Evolutionary conservation across 805 yeast species (phyloP).

Genomic region (Yamadazyma phyllophila): DNA sequence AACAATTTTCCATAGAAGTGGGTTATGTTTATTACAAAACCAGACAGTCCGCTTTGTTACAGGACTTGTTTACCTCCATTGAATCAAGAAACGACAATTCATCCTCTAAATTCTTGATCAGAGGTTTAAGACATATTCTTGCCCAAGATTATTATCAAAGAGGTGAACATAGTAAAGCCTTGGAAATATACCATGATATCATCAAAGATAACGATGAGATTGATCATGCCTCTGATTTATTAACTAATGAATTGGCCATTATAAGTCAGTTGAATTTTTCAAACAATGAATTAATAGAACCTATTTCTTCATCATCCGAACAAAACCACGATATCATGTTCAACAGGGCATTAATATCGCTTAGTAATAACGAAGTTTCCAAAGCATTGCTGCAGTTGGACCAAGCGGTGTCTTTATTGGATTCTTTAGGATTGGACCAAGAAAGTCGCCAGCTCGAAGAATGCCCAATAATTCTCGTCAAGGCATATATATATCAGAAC

Average conservation of each 20-base stretch:
- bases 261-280: slow-evolving; percentile 45
- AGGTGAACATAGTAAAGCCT: slow-evolving; percentile 44
- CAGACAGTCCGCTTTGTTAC: slow-evolving; percentile 38
- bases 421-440: slow-evolving; percentile 34
- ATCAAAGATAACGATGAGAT: slow-evolving; percentile 26
- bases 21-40: slow-evolving; percentile 61
- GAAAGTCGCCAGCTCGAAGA: slow-evolving; percentile 53
- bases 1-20: slow-evolving; percentile 44
- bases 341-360: slow-evolving; percentile 53
- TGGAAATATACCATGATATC: slow-evolving; percentile 44
- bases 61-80: slow-evolving; percentile 17
- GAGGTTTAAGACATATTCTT: slow-evolving; percentile 46
- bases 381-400: slow-evolving; percentile 44
- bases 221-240: slow-evolving; percentile 50
- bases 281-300: slow-evolving; percentile 3
- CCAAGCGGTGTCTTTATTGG: slow-evolving; percentile 45
- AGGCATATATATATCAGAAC: slow-evolving; percentile 50
- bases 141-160: slow-evolving; percentile 54
- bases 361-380: slow-evolving; percentile 39
- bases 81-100: slow-evolving; percentile 13
- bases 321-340: slow-evolving; percentile 54
- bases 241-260: slow-evolving; percentile 68
- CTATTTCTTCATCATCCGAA: slow-evolving; percentile 1
- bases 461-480: slow-evolving; percentile 61
- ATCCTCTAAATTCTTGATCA: slow-evolving; percentile 17